A percentile compares a stretch with the other conserved stretches of the same genome.
Evolutionary conservation across 352 stramenopile genomes (phyloP).

Genomic region (Phytopythium chamaehyphon): DNA sequence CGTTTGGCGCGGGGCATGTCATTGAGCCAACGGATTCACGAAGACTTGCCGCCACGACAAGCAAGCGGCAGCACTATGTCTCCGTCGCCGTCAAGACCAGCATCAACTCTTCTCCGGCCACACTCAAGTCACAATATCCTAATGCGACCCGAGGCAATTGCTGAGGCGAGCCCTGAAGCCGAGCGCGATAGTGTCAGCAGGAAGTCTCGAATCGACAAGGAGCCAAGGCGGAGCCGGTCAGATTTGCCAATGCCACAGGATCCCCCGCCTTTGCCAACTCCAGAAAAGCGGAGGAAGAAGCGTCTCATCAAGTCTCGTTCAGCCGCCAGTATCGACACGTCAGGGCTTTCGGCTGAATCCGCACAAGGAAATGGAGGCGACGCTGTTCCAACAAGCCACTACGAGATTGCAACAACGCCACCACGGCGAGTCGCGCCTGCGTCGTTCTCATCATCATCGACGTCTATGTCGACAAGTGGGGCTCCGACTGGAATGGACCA

Average conservation of each 20-base stretch:
- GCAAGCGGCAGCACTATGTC: constrained; percentile 2
- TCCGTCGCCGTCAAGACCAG: constrained; percentile 9
- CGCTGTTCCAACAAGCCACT: background rate
- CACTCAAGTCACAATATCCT: constrained; percentile 35
- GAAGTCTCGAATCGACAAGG: constrained; percentile 1
- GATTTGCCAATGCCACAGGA: constrained; percentile 1
- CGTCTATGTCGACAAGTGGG: constrained; percentile 3
- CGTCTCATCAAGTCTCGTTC: constrained; percentile 47
- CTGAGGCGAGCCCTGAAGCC: background rate
- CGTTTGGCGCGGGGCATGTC: constrained; percentile 48
- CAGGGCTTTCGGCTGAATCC: constrained; percentile 6
- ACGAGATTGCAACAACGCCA: background rate
- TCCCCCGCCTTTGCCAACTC: constrained; percentile 8
- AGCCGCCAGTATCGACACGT: constrained; percentile 61
- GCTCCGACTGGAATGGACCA: constrained; percentile 42
- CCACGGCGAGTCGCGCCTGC: background rate
- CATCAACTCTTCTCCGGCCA: constrained; percentile 21
- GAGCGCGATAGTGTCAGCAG: background rate
- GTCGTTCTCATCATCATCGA: constrained; percentile 1
- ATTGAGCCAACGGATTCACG: constrained; percentile 50
- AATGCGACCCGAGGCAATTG: constrained; percentile 15
- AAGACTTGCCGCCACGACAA: constrained; percentile 20
- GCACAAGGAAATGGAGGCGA: background rate
- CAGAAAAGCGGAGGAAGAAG: constrained; percentile 24
- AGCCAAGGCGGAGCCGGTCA: background rate